A percentile compares a stretch with the other conserved stretches of the same genome.
Conservation (phyloP, 2,329 filamentous ascomycete species). For the Capronia americana region DNA sequence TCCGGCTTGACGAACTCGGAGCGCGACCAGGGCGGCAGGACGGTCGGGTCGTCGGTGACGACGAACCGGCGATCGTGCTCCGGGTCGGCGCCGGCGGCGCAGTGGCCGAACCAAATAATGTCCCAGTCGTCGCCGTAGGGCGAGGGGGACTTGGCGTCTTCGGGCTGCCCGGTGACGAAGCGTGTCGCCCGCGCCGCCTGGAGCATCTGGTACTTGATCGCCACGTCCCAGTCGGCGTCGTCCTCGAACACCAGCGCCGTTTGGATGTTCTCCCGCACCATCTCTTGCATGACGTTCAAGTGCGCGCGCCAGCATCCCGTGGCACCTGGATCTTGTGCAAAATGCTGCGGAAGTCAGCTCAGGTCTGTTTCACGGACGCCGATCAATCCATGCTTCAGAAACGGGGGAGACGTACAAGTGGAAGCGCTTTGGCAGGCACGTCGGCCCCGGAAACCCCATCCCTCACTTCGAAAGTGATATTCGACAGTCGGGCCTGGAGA, state of each 20-base stretch:
- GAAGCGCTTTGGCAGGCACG: conserved; percentile 34
- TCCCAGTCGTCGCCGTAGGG: conserved; percentile 63
- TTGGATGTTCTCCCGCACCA: conserved; percentile 54
- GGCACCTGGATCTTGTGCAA: conserved; percentile 26
- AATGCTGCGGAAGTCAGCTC: conserved; percentile 18
- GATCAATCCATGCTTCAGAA: neutral
- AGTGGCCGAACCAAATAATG: conserved; percentile 60
- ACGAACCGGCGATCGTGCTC: conserved; percentile 42
- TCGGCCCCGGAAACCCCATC: conserved; percentile 33
- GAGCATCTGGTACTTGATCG: conserved; percentile 57
- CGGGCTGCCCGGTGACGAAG: conserved; percentile 40
- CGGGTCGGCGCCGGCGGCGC: conserved; percentile 43
- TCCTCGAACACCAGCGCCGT: conserved; percentile 63
- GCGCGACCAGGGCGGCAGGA: conserved; percentile 36
- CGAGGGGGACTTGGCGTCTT: conserved; percentile 41
- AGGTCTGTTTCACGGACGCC: neutral
- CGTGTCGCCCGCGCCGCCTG: conserved; percentile 45
- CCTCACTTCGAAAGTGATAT: conserved; percentile 34
- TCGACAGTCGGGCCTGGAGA: conserved; percentile 51
- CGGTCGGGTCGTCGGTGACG: conserved; percentile 45
- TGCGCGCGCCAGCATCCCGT: conserved; percentile 49
- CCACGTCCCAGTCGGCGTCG: conserved; percentile 64
- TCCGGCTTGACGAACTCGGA: conserved; percentile 26
- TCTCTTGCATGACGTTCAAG: conserved; percentile 47
- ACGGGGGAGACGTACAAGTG: conserved; percentile 22